A percentile compares a stretch with the other conserved stretches of the same genome.
These are phyloP conservation scores for Clarireedia paspali DNA, from an alignment of 2,329 filamentous ascomycete species.

Conservation along the genomic window DNA sequence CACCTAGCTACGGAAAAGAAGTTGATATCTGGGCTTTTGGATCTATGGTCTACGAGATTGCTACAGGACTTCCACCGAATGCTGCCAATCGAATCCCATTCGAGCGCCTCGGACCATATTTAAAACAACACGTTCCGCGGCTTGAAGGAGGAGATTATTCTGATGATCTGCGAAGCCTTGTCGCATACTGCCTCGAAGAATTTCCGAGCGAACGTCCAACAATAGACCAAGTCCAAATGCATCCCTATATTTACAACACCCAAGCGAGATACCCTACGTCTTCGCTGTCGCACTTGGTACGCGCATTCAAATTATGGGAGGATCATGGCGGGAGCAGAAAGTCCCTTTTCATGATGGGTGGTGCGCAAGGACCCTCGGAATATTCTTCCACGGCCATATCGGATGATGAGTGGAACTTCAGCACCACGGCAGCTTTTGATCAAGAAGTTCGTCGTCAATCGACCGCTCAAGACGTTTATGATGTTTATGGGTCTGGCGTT, in stretches of 20 bases:
- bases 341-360: constrained; percentile 53
- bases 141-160: constrained; percentile 68
- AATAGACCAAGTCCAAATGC: constrained; percentile 61
- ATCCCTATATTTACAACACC: constrained; percentile 61
- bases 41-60: constrained; percentile 73
- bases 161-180: constrained; percentile 57
- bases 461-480: constrained; percentile 51
- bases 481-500: constrained; percentile 51
- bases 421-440: constrained; percentile 57
- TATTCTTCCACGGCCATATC: constrained; percentile 36
- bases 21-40: constrained; percentile 84
- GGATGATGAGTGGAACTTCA: constrained; percentile 61
- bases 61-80: constrained; percentile 68
- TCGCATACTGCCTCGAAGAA: constrained; percentile 65
- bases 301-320: constrained; percentile 70
- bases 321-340: constrained; percentile 62
- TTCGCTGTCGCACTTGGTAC: constrained; percentile 57
- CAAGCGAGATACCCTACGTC: constrained; percentile 55
- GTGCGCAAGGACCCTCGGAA: constrained; percentile 39
- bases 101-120: constrained; percentile 44
- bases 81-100: constrained; percentile 43
- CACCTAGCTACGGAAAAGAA: constrained; percentile 59
- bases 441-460: constrained; percentile 44
- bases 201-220: constrained; percentile 61
- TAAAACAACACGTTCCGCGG: constrained; percentile 56